A percentile compares a stretch with the other conserved stretches of the same genome.
Conservation (phyloP, 2,329 filamentous ascomycete species). For the Fusarium haematococcum region DNA sequence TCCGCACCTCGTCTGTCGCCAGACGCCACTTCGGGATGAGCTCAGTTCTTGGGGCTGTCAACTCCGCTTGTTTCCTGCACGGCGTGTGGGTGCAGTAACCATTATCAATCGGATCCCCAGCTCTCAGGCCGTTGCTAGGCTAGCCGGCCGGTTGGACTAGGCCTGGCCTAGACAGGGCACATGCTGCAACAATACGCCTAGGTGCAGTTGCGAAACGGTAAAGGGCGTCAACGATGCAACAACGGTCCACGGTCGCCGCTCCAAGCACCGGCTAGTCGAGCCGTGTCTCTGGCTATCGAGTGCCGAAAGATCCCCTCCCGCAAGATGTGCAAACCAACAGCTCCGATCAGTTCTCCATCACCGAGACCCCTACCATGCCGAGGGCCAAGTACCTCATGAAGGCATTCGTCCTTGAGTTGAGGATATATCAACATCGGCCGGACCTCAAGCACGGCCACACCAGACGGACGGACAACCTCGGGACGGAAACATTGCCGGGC, state of each 20-base stretch:
- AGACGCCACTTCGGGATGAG: constrained; percentile 20
- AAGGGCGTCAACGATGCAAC: constrained; percentile 13
- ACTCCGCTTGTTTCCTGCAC: constrained; percentile 6
- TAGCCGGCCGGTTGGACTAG: background rate
- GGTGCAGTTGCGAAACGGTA: constrained; percentile 1
- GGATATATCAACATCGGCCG: background rate
- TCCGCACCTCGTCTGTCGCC: constrained; percentile 7
- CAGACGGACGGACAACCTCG: background rate
- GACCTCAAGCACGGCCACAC: background rate
- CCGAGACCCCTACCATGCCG: background rate
- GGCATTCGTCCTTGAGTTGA: background rate
- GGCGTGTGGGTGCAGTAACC: constrained; percentile 1
- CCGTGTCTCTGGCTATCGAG: background rate
- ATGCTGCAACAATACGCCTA: constrained; percentile 2
- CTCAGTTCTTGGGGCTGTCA: constrained; percentile 2
- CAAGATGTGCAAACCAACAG: constrained; percentile 22
- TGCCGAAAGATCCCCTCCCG: constrained; percentile 19
- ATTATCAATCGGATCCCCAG: constrained; percentile 18
- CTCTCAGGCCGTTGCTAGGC: constrained; percentile 5
- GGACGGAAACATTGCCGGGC: background rate
- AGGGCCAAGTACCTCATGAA: background rate
- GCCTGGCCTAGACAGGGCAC: constrained; percentile 5
- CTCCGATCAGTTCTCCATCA: background rate
- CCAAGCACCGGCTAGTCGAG: constrained; percentile 5
- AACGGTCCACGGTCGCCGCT: constrained; percentile 4